Evolutionary conservation across 148 eudicot genomes (phyloP), one percentile per base, ranked within the genome.

Genomic region (Fagopyrum esculentum): DNA sequence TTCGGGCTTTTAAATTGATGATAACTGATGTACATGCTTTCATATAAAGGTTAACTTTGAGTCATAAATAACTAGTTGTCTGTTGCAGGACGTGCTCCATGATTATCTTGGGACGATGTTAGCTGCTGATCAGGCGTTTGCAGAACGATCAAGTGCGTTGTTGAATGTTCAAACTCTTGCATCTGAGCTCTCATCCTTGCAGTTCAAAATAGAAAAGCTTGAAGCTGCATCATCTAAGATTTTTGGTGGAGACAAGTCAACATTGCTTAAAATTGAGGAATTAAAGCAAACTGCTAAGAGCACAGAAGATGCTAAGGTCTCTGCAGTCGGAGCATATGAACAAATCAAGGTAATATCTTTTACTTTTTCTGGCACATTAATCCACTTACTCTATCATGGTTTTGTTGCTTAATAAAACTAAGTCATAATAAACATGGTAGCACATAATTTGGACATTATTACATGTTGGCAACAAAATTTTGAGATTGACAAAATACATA

Each of bases 31-130:
- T 55, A n/a, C 6, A 55, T 61, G 69, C 4, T 29, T 61, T 9
- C 30, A 6, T 61, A 30, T 13, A 11, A 9, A 22, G 3, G 35
- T 22, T 59, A 2, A 1, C 0, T 22, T 9, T 9, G 35, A 22
- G 66, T 30, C 69, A 30, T 30, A 9, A 29, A 4, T 45, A 19
- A 17, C 55, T 9, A 45, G 59, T 9, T 72, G 7, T 6, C 15
- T 15, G 49, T 80, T 85, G 83, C 91, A 96, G 99, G 99, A 91
- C 74, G 89, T 89, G 82, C 98, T 96, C 74, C 99, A 92, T 85
- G 99, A 96, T 54, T 92, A 96, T 78, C 90, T 96, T 13, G 99
- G 98, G 72, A 84, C 87, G 85, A 92, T 92, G 98, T 75, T 96
- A 75, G 91, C 98, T 59, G 90, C 91, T 78, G 91, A 92, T 79